These are phyloP conservation scores for Penicillium sp. DNA, from an alignment of 2,329 filamentous ascomycete genomes.

Conservation along the genomic window DNA sequence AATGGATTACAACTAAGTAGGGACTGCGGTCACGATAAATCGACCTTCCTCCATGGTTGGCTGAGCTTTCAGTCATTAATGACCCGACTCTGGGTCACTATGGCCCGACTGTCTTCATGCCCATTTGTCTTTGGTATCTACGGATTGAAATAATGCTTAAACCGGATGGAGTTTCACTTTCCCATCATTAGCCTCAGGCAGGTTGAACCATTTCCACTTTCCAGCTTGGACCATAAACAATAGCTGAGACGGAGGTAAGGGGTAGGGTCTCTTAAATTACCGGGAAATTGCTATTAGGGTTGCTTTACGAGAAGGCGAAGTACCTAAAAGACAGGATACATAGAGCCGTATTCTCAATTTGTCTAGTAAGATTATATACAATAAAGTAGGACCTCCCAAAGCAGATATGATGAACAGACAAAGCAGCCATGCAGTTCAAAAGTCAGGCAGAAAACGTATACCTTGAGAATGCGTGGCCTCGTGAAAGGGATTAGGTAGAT, in stretches of 20 bases:
- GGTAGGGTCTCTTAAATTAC: no score
- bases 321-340: background rate
- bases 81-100: background rate
- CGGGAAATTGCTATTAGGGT: no score
- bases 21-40: background rate
- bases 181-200: no score
- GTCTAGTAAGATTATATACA: conserved; percentile 12
- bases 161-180: no score
- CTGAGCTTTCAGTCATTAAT: background rate
- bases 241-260: no score
- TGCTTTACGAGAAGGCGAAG: no score
- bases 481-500: conserved; percentile 3
- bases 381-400: background rate
- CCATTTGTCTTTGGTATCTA: background rate
- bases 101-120: background rate
- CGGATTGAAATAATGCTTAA: no score
- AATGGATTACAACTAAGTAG: background rate
- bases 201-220: no score
- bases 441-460: background rate
- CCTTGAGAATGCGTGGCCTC: conserved; percentile 10
- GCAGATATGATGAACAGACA: background rate
- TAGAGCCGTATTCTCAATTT: background rate
- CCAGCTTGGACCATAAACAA: no score
- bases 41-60: background rate
- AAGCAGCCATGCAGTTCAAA: background rate